Conservation (phyloP, 352 stramenopile species). For the Globisporangium emineosum region DNA sequence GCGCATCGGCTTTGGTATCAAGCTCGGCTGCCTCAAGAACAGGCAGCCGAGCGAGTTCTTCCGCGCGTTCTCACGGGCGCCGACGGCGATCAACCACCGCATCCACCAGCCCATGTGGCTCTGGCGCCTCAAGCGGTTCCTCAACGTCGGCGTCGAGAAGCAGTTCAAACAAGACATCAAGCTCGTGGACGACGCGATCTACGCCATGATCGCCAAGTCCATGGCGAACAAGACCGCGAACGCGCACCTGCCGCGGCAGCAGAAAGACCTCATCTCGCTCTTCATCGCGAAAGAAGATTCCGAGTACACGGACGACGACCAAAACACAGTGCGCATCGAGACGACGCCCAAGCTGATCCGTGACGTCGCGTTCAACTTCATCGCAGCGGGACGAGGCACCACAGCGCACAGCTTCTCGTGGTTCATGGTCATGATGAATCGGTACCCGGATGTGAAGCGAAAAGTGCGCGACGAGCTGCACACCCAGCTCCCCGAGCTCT, state of each 20-base stretch:
- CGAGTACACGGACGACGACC: conserved; percentile 14
- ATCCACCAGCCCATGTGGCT: conserved; percentile 48
- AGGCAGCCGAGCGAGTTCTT: conserved; percentile 35
- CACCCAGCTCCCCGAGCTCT: conserved; percentile 33
- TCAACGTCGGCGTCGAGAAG: conserved; percentile 21
- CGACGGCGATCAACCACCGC: conserved; percentile 21
- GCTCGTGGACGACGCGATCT: conserved; percentile 15
- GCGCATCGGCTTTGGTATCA: conserved; percentile 62
- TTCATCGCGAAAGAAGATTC: conserved; percentile 41
- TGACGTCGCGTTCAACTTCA: conserved; percentile 72
- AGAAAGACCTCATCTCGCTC: conserved; percentile 43
- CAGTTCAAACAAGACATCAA: conserved; percentile 24
- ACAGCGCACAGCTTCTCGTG: conserved; percentile 59
- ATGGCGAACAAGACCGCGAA: background rate
- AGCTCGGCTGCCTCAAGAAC: conserved; percentile 30
- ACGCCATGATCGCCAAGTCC: conserved; percentile 20
- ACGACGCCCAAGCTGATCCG: conserved; percentile 38
- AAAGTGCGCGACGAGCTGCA: conserved; percentile 54
- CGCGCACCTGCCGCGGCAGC: too few species aligned
- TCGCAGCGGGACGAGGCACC: conserved; percentile 70
- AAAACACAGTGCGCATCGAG: conserved; percentile 10
- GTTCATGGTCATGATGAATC: conserved; percentile 76
- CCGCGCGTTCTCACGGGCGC: conserved; percentile 28
- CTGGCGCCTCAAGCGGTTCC: conserved; percentile 30
- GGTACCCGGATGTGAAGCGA: conserved; percentile 37